Conservation (phyloP, 345 rosid genomes). For the Hibiscus tridactylites region DNA sequence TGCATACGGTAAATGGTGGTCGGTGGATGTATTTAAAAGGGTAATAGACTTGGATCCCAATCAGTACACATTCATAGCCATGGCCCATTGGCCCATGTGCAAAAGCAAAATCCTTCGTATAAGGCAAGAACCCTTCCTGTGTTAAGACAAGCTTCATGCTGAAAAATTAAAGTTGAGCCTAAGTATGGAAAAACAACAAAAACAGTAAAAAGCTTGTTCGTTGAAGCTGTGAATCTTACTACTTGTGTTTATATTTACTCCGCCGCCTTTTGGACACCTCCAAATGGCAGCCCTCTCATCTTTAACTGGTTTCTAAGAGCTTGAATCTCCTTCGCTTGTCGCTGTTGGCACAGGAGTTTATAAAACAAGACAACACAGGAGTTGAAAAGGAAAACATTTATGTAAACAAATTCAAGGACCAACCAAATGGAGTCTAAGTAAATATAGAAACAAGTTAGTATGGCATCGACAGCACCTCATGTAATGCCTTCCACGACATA, state of each 20-base stretch:
- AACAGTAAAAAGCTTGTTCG: background rate
- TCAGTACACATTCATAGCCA: background rate
- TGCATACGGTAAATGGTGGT: no score
- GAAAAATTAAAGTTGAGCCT: background rate
- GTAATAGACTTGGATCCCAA: background rate
- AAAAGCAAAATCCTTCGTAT: background rate
- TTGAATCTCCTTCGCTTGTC: constrained; percentile 16
- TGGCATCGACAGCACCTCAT: constrained; percentile 17
- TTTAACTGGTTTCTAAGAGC: constrained; percentile 8
- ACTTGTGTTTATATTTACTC: background rate
- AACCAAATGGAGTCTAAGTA: background rate
- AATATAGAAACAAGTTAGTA: background rate
- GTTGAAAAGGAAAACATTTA: background rate
- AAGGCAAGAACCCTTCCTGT: background rate
- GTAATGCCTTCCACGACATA: constrained; percentile 24
- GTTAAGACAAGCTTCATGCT: background rate
- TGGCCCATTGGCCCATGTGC: no score
- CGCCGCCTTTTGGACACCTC: background rate
- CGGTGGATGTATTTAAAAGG: no score
- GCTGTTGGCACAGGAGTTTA: constrained; percentile 6
- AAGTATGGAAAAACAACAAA: background rate
- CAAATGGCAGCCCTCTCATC: background rate
- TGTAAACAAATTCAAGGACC: background rate
- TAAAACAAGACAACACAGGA: no score
- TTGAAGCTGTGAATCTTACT: background rate